These are phyloP conservation scores for Tolypocladium tropicale DNA, from an alignment of 2,329 filamentous ascomycete genomes.

Conservation along the genomic window DNA sequence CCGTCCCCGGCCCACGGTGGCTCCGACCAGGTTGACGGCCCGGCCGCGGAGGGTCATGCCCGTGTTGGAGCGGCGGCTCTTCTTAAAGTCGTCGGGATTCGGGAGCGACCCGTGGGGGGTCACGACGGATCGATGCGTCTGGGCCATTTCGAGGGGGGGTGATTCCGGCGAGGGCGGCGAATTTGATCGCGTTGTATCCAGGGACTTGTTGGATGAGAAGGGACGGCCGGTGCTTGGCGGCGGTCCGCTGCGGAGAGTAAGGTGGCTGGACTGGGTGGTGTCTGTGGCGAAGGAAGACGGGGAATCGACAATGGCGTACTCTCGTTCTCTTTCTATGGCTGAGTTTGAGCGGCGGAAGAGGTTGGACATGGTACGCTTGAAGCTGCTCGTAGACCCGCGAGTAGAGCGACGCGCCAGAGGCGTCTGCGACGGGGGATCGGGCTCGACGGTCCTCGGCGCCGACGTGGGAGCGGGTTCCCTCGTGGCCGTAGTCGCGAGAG, in stretches of 20 bases:
- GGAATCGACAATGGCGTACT: constrained; percentile 11
- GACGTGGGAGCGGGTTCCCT: not conserved
- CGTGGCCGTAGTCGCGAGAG: not conserved
- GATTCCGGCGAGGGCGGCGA: constrained; percentile 41
- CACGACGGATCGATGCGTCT: constrained; percentile 12
- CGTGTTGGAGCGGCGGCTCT: constrained; percentile 41
- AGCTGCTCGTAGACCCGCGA: constrained; percentile 31
- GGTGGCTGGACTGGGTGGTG: constrained; percentile 11
- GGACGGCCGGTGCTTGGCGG: constrained; percentile 21
- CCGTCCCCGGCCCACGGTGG: constrained; percentile 12
- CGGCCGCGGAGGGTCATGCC: constrained; percentile 37
- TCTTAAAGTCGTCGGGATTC: constrained; percentile 33
- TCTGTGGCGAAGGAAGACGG: constrained; percentile 5
- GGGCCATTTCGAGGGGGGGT: constrained; percentile 30
- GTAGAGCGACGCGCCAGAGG: constrained; percentile 29
- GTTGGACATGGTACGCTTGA: constrained; percentile 39
- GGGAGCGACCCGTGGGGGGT: constrained; percentile 24
- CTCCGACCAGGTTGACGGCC: constrained; percentile 35
- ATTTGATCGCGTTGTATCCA: constrained; percentile 34
- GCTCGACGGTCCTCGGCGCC: constrained; percentile 13
- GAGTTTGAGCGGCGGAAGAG: constrained; percentile 36
- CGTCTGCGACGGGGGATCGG: constrained; percentile 13
- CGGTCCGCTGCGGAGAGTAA: constrained; percentile 18
- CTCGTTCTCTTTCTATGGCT: constrained; percentile 14
- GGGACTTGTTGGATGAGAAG: constrained; percentile 36